Evolutionary conservation across 441 rosid species (phyloP).

Genomic region (Eruca vesicaria): DNA sequence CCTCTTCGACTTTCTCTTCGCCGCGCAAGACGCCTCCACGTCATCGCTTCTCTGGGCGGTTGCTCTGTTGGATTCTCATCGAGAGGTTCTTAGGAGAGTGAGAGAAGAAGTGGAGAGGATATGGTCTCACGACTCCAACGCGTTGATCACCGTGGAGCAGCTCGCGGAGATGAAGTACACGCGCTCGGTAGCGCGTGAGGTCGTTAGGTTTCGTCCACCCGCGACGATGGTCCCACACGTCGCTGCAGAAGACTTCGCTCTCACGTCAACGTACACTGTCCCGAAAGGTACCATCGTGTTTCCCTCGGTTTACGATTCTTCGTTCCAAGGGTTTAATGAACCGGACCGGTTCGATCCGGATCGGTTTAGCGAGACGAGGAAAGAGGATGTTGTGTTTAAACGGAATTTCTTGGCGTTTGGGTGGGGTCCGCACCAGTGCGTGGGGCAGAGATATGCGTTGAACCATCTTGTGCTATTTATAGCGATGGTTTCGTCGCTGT

Average conservation of each 20-base stretch:
- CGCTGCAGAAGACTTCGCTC: slow-evolving; percentile 51
- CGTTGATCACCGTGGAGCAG: slow-evolving; percentile 52
- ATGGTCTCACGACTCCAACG: slow-evolving; percentile 68
- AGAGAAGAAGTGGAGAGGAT: slow-evolving; percentile 56
- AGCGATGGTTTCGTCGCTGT: slow-evolving; percentile 54
- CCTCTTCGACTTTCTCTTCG: slow-evolving; percentile 81
- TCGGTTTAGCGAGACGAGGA: slow-evolving; percentile 59
- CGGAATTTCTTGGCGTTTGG: slow-evolving; percentile 72
- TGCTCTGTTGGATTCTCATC: slow-evolving; percentile 64
- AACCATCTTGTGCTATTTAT: slow-evolving; percentile 74
- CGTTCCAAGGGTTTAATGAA: slow-evolving; percentile 76
- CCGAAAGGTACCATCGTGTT: slow-evolving; percentile 79
- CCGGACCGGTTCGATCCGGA: slow-evolving; percentile 84
- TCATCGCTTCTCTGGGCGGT: slow-evolving; percentile 85
- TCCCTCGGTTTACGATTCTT: slow-evolving; percentile 78
- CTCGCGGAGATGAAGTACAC: slow-evolving; percentile 76
- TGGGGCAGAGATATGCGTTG: slow-evolving; percentile 81
- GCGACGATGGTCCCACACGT: slow-evolving; percentile 87
- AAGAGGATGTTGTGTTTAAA: slow-evolving; percentile 55
- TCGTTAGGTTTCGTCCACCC: slow-evolving; percentile 63
- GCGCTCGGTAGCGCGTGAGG: slow-evolving; percentile 83
- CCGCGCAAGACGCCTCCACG: slow-evolving; percentile 89
- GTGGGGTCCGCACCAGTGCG: slow-evolving; percentile 90
- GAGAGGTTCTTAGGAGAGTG: slow-evolving; percentile 53
- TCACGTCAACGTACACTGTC: slow-evolving; percentile 67